phyloP scores from a whole-genome alignment of 139 green algal species.

The Volvox africanus region DNA sequence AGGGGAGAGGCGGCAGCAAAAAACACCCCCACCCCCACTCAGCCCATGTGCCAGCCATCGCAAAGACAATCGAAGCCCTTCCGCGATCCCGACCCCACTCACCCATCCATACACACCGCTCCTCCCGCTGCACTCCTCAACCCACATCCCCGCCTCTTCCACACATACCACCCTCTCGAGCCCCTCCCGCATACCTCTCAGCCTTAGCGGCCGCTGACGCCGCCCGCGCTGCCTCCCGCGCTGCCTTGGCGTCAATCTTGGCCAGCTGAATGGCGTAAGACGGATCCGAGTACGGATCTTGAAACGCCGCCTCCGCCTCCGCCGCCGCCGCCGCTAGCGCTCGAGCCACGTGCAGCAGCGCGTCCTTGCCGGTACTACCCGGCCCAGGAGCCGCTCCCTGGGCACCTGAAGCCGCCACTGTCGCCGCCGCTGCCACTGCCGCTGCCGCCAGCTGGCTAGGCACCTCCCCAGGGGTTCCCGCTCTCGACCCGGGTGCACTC shows the following conservation, averaged over 20 bases:
- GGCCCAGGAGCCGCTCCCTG: neutral
- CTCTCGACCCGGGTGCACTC: neutral
- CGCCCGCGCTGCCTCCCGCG: slow-evolving; percentile 45
- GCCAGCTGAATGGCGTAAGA: slow-evolving; percentile 50
- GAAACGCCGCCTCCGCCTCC: slow-evolving; percentile 17
- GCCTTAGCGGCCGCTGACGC: slow-evolving; percentile 52
- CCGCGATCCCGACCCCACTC: no score
- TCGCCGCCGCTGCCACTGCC: no score
- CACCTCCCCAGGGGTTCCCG: neutral
- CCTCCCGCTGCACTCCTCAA: neutral
- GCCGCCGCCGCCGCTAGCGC: slow-evolving; percentile 48
- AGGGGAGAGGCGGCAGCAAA: no score
- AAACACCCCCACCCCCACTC: no score
- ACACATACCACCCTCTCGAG: no score
- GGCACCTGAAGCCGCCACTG: neutral
- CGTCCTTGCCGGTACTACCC: slow-evolving; percentile 1
- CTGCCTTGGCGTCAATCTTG: slow-evolving; percentile 60
- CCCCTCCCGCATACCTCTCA: slow-evolving; percentile 14
- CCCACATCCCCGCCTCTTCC: neutral
- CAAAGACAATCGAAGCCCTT: no score
- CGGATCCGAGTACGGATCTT: slow-evolving; percentile 48
- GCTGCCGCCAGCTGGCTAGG: no score
- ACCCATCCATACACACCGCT: no score
- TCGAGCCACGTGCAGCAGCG: slow-evolving; percentile 10
- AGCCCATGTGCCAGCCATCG: no score